Percentiles rank a stretch among this genome's conserved stretches.
These are phyloP conservation scores for Golubevia pallescens DNA, from an alignment of 1,284 basidiomycete species.

Conservation along the genomic window DNA sequence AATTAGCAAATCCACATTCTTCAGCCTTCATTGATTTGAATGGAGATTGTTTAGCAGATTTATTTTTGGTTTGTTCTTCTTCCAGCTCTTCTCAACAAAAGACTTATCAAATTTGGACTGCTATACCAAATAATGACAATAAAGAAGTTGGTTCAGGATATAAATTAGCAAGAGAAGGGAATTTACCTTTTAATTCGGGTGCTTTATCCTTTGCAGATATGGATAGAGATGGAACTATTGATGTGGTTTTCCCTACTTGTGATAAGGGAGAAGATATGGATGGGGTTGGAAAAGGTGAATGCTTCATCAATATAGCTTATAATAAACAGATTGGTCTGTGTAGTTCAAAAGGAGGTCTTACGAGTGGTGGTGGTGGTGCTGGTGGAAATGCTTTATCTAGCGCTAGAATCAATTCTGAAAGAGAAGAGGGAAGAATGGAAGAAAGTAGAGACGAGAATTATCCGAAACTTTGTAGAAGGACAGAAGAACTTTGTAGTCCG, in stretches of 20 bases:
- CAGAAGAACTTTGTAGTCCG: conserved; percentile 25
- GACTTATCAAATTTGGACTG: conserved; percentile 55
- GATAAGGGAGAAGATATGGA: conserved; percentile 15
- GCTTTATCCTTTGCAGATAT: conserved; percentile 58
- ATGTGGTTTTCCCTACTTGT: conserved; percentile 58
- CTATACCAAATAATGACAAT: conserved; percentile 6
- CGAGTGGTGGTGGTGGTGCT: conserved; percentile 17
- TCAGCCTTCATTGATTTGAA: conserved; percentile 58
- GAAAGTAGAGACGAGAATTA: not conserved
- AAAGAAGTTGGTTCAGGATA: conserved; percentile 22
- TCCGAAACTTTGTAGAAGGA: conserved; percentile 16
- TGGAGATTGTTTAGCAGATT: conserved; percentile 53
- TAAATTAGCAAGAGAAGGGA: conserved; percentile 32
- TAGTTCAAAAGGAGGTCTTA: conserved; percentile 29
- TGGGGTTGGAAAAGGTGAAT: conserved; percentile 11
- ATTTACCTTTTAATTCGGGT: conserved; percentile 47
- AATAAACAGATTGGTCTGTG: conserved; percentile 55
- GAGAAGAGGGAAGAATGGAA: not conserved
- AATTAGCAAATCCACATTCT: conserved; percentile 54
- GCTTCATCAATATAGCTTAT: conserved; percentile 58
- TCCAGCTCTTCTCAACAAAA: conserved; percentile 1
- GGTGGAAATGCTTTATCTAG: conserved; percentile 4
- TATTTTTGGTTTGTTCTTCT: not conserved
- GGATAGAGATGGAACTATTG: conserved; percentile 62
- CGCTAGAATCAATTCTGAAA: too few relatives aligned